phyloP scores from a whole-genome alignment of 1,139 yeast species.

The Kluyveromyces sp. region DNA sequence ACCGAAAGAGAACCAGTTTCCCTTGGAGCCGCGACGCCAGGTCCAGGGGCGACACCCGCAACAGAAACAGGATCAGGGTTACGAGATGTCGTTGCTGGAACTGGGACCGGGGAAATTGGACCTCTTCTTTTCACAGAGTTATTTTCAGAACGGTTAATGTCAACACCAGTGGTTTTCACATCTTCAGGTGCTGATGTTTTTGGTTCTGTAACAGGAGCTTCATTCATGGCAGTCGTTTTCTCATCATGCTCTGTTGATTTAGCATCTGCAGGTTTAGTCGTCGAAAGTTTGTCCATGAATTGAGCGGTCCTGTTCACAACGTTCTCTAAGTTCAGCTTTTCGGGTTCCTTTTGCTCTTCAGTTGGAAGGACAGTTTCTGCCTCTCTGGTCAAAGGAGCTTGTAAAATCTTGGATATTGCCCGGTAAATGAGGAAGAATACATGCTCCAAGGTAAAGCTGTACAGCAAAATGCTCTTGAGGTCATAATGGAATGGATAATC shows the following conservation, averaged over 20 bases:
- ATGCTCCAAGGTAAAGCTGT: constrained; percentile 23
- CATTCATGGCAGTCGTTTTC: not conserved
- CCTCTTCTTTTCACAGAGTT: not conserved
- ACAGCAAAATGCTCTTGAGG: constrained; percentile 19
- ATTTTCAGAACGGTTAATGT: not conserved
- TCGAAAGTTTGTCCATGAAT: constrained; percentile 31
- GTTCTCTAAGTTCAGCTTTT: constrained; percentile 15
- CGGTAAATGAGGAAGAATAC: constrained; percentile 13
- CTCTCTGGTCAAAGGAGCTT: constrained; percentile 8
- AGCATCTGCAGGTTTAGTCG: not conserved
- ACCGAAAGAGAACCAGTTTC: not conserved
- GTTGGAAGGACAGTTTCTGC: constrained; percentile 16
- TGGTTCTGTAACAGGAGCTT: not conserved
- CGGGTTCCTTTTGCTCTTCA: constrained; percentile 12
- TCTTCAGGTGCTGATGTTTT: not conserved
- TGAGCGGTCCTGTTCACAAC: constrained; percentile 33
- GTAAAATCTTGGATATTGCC: constrained; percentile 12
- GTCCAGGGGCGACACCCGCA: not conserved
- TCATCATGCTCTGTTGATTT: not conserved
- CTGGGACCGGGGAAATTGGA: not conserved
- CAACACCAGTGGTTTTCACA: not conserved
- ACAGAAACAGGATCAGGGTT: no score
- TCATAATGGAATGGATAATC: constrained; percentile 21
- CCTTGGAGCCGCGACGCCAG: constrained; percentile 7
- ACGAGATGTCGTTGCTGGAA: no score